Evolutionary conservation across 2,329 filamentous ascomycete species (phyloP).

Genomic region (Xylaria sp.): DNA sequence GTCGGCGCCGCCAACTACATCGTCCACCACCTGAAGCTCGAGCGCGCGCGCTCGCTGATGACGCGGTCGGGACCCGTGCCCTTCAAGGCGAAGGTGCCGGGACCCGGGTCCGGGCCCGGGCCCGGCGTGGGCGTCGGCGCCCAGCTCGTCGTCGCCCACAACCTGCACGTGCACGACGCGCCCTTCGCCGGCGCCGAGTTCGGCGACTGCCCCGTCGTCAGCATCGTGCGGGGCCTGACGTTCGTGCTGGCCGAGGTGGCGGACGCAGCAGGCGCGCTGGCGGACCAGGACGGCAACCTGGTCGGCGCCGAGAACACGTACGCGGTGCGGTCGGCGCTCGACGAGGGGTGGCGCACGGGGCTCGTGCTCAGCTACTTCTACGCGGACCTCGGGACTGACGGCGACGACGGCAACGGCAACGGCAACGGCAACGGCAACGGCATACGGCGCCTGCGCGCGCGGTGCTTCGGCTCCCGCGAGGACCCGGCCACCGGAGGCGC

Average conservation of each 20-base stretch:
- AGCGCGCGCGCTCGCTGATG: slow-evolving; percentile 45
- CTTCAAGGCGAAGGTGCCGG: slow-evolving; percentile 38
- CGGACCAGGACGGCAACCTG: slow-evolving; percentile 39
- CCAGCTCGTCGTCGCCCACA: slow-evolving; percentile 66
- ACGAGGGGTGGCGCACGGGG: slow-evolving; percentile 54
- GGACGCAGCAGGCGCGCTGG: slow-evolving; percentile 60
- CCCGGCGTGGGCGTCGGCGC: no score
- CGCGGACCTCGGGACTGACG: slow-evolving; percentile 42
- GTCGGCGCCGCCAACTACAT: slow-evolving; percentile 59
- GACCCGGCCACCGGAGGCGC: slow-evolving; percentile 65
- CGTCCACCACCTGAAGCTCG: slow-evolving; percentile 38
- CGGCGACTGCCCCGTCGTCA: slow-evolving; percentile 51
- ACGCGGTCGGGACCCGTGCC: slow-evolving; percentile 61
- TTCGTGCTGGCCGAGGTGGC: slow-evolving; percentile 66
- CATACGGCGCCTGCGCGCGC: slow-evolving; percentile 50
- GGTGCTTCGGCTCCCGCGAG: slow-evolving; percentile 58
- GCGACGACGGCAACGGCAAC: no score
- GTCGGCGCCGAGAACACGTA: slow-evolving; percentile 36
- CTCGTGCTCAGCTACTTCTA: slow-evolving; percentile 62
- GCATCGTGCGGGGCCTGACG: slow-evolving; percentile 72
- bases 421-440: no score
- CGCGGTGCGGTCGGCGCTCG: slow-evolving; percentile 41
- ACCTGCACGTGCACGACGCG: slow-evolving; percentile 60
- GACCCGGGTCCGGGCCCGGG: slow-evolving; percentile 40
- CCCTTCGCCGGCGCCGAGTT: slow-evolving; percentile 37